Base-by-base conservation (phyloP, 768 basidiomycete genomes). In the Lactifluus pinguis region DNA sequence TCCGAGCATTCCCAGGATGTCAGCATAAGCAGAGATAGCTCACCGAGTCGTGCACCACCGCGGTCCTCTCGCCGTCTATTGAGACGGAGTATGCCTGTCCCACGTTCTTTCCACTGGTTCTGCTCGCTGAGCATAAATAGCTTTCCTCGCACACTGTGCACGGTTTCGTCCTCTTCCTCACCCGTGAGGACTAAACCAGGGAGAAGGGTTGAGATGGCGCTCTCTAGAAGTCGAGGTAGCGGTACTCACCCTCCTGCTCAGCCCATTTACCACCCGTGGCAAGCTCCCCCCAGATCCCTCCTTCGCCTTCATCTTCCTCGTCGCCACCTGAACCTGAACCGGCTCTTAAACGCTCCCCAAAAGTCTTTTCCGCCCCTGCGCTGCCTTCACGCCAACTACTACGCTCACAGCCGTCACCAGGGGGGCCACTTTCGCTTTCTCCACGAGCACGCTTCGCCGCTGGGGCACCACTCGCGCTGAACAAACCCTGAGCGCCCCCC, bases 151-250 rank as follows among this genome's bases (percentile, higher is more conserved):
- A 86, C 84, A 73, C 87, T 86, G 71, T 83, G 81, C 51, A 89
- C 72, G 6, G 86, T 89, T 57, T 86, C 80, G 67, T 92, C 89
- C 21, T 89, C 87, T 70, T 92, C 89, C 72, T 92, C 89, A 9
- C 89, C 89, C 3, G 89, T 92, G 49, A 78, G 71, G 41, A 87
- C 87, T 89, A 63, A 17, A 65, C 38, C 47, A 32, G 32, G 13
- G n/a, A 47, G 36, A 49, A 50, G 19, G 14, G 36, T 14, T 48
- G 11, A 47, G 13, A 4, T 30, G 32, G 17, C 21, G 7, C 45
- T 53, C 44, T 19, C 51, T 2, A 39, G 44, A 11, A 51, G 19
- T 39, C 39, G 59, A 57, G 53, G 14, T 34, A 49, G 39, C 19
- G 48, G 34, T 1, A 72, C 80, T 61, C 56, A 84, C 89, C 79